Conservation (phyloP, 2,329 filamentous ascomycete genomes). For the Didymella lethalis region DNA sequence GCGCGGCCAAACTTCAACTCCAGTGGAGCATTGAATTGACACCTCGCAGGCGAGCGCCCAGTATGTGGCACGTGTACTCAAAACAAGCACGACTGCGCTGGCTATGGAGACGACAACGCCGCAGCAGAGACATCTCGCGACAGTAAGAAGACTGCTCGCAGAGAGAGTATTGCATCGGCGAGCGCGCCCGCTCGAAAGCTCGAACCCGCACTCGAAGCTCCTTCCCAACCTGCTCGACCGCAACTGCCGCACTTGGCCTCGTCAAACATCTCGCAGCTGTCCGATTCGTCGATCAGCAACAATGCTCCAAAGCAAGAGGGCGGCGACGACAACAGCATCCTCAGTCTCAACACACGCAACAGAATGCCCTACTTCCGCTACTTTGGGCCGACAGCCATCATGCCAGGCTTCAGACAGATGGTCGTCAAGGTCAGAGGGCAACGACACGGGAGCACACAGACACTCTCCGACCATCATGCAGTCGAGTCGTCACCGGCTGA, state of each 20-base stretch:
- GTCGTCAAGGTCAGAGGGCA: slow-evolving; percentile 77
- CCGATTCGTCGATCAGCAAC: slow-evolving; percentile 31
- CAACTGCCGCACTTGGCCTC: slow-evolving; percentile 29
- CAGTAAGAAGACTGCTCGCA: slow-evolving; percentile 33
- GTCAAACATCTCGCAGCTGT: slow-evolving; percentile 32
- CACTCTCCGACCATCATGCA: slow-evolving; percentile 58
- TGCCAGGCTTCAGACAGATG: slow-evolving; percentile 93
- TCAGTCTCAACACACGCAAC: slow-evolving; percentile 62
- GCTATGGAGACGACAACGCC: slow-evolving; percentile 53
- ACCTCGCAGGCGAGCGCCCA: slow-evolving; percentile 48
- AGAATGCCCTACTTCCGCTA: slow-evolving; percentile 89
- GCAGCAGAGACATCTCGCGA: slow-evolving; percentile 26
- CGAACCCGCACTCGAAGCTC: slow-evolving; percentile 31
- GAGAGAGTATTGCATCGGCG: slow-evolving; percentile 29
- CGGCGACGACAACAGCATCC: slow-evolving; percentile 19
- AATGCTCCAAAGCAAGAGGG: slow-evolving; percentile 34
- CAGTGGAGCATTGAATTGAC: slow-evolving; percentile 10
- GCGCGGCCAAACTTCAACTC: slow-evolving; percentile 18
- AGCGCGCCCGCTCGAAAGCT: slow-evolving; percentile 22
- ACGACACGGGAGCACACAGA: slow-evolving; percentile 65
- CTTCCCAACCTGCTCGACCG: slow-evolving; percentile 33
- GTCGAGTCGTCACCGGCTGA: slow-evolving; percentile 49
- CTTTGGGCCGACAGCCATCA: slow-evolving; percentile 89
- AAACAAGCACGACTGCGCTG: slow-evolving; percentile 58
- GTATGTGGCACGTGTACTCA: slow-evolving; percentile 57